phyloP scores from a whole-genome alignment of 2,329 filamentous ascomycete genomes.

The Pseudogymnoascus sp. region DNA sequence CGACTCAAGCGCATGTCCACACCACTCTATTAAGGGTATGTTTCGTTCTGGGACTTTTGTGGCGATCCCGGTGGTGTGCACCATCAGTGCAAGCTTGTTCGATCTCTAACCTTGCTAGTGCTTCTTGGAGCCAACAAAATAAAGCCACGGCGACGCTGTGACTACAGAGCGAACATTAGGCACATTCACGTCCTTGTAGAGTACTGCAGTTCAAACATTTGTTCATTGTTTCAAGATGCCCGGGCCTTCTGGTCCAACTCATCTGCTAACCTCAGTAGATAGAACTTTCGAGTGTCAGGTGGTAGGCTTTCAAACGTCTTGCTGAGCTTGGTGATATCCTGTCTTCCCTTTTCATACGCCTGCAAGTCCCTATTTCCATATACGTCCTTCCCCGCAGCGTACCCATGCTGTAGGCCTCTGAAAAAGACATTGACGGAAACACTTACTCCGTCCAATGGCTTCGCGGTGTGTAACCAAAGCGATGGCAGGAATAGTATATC shows the following conservation, averaged over 20 bases:
- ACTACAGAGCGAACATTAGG: not conserved
- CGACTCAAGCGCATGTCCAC: not conserved
- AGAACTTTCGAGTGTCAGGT: constrained; percentile 62
- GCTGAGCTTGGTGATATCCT: constrained; percentile 61
- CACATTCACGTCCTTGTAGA: not conserved
- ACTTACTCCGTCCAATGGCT: constrained; percentile 51
- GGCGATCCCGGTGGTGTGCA: not conserved
- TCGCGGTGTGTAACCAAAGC: constrained; percentile 75
- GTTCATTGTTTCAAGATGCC: not conserved
- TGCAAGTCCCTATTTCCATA: constrained; percentile 83
- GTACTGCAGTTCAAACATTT: not conserved
- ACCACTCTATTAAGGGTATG: not conserved
- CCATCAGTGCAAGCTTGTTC: not conserved
- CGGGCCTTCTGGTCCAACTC: constrained; percentile 44
- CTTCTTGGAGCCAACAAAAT: not conserved
- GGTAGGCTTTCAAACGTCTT: constrained; percentile 60
- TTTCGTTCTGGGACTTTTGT: not conserved
- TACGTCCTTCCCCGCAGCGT: constrained; percentile 70
- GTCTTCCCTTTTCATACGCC: constrained; percentile 73
- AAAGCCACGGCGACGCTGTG: not conserved
- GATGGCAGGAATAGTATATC: constrained; percentile 77
- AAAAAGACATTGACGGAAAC: constrained; percentile 91
- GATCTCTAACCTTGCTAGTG: not conserved
- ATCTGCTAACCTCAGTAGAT: constrained; percentile 62
- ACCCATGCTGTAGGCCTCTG: constrained; percentile 58